phyloP scores from a whole-genome alignment of 371 early-diverging fungal genomes.

The Coemansia sp. region DNA sequence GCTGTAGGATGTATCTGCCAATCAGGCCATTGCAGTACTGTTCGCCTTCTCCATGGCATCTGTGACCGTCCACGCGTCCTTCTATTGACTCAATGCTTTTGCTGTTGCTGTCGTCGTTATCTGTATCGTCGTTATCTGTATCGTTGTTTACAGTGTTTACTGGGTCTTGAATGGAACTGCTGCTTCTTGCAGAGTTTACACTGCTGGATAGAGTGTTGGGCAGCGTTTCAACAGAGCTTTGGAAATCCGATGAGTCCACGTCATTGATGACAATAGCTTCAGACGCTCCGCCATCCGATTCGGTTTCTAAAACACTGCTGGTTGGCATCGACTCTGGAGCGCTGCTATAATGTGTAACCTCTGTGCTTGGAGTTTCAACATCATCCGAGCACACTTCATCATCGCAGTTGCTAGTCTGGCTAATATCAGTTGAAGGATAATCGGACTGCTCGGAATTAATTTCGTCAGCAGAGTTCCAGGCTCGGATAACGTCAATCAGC shows the following conservation, averaged over 20 bases:
- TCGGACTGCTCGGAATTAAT: background rate
- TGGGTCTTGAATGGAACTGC: too few species aligned
- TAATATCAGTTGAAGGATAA: background rate
- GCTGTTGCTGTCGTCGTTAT: background rate
- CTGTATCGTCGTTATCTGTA: background rate
- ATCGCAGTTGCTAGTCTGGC: background rate
- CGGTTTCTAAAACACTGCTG: background rate
- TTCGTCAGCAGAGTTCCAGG: background rate
- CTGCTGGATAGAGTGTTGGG: background rate
- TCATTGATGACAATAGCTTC: background rate
- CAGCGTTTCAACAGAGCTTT: background rate
- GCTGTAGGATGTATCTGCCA: background rate
- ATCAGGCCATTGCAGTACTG: too few species aligned
- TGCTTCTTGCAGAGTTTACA: too few species aligned
- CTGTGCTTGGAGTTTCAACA: background rate
- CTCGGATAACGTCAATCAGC: constrained; percentile 3
- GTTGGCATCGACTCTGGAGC: background rate
- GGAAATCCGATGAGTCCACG: background rate
- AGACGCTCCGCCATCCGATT: background rate
- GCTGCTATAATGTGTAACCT: background rate
- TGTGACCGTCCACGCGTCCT: background rate
- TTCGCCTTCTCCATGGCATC: too few species aligned
- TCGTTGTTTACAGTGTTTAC: too few species aligned
- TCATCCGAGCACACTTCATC: background rate
- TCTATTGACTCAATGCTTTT: background rate